Evolutionary conservation across 352 stramenopile species (phyloP), one percentile per base, ranked within the genome.

Genomic region (Globisporangium paroecandrum): DNA sequence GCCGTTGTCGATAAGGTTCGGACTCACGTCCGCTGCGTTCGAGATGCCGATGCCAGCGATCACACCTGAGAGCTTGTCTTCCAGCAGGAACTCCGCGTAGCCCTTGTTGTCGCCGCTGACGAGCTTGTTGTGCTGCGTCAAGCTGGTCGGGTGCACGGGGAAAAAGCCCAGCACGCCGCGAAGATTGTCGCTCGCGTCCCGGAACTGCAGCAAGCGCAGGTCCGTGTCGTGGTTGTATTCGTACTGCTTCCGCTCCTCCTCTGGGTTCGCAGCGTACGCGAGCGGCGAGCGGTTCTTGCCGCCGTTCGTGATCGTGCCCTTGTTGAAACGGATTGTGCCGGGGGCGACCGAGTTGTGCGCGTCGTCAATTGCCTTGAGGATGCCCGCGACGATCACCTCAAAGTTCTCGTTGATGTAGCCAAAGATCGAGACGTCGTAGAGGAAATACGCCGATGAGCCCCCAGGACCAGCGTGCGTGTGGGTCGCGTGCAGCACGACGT

Each of bases 31-130:
- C 0, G 56, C 77, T 1, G 77, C 75, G 36, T 84, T 84, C 1
- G 77, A 78, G 62, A 82, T 82, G 24, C 74, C 77, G 32, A 83
- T 69, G 13, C 43, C 74, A 4, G 71, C 75, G 7, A 78, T 61
- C 5, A 78, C 64, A n/a, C 70, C 59, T 4, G 66, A 29, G n/a
- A 74, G 60, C 53, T 76, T 60, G 18, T 79, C 64, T 47, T 85
- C 77, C 1, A 82, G 38, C 2, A 81, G 32, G 32, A 81, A 85
- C 66, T 82, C 76, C 10, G 77, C 77, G 53, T 83, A 83, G 1
- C 75, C 78, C 69, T 94, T 92, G 72, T 96, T 96, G 76, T 96
- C 88, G 46, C 84, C 85, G 46, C 76, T 90, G 57, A 95, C 76
- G 8, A 96, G 70, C 2, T 70, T 61, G 70, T 96, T 96, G 24